Evolutionary conservation across 1,284 basidiomycete species (phyloP).

Genomic region (Schizophyllum commune): DNA sequence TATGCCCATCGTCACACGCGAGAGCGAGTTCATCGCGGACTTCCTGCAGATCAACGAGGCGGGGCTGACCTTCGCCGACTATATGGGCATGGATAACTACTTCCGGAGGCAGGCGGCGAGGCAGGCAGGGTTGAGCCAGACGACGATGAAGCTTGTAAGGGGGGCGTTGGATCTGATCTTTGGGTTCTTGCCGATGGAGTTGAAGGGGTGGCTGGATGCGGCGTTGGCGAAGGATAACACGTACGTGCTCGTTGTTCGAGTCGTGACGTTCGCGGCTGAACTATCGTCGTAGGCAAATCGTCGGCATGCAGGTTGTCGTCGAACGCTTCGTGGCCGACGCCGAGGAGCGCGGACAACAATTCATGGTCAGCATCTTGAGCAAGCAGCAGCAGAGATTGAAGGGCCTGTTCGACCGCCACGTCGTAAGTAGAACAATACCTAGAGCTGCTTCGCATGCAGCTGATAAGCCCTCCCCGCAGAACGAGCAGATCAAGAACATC

Average conservation of each 20-base stretch:
- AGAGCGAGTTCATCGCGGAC: slow-evolving; percentile 86
- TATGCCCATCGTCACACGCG: slow-evolving; percentile 68
- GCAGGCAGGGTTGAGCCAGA: slow-evolving; percentile 55
- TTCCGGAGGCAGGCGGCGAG: slow-evolving; percentile 86
- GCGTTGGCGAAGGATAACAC: slow-evolving; percentile 71
- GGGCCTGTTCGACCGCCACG: slow-evolving; percentile 65
- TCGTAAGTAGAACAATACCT: slow-evolving; percentile 41
- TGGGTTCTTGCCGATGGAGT: slow-evolving; percentile 80
- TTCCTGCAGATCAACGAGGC: slow-evolving; percentile 90
- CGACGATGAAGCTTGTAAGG: slow-evolving; percentile 75
- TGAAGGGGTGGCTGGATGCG: slow-evolving; percentile 81
- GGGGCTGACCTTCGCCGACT: slow-evolving; percentile 90
- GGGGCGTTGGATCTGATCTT: slow-evolving; percentile 94
- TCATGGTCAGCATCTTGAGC: slow-evolving; percentile 66
- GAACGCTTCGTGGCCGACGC: slow-evolving; percentile 78
- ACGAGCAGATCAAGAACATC: slow-evolving; percentile 83
- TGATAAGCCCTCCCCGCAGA: slow-evolving; percentile 32
- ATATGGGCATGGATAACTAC: slow-evolving; percentile 91
- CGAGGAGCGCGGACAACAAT: slow-evolving; percentile 71
- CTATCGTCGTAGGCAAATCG: slow-evolving; percentile 59
- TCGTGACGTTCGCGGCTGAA: slow-evolving; percentile 3
- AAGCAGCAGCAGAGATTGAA: slow-evolving; percentile 78
- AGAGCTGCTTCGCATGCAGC: no score
- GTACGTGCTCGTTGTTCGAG: slow-evolving; percentile 37
- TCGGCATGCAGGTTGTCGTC: slow-evolving; percentile 76